Evolutionary conservation across 768 basidiomycete species (phyloP).

Genomic region (Phylloporus scabripes): DNA sequence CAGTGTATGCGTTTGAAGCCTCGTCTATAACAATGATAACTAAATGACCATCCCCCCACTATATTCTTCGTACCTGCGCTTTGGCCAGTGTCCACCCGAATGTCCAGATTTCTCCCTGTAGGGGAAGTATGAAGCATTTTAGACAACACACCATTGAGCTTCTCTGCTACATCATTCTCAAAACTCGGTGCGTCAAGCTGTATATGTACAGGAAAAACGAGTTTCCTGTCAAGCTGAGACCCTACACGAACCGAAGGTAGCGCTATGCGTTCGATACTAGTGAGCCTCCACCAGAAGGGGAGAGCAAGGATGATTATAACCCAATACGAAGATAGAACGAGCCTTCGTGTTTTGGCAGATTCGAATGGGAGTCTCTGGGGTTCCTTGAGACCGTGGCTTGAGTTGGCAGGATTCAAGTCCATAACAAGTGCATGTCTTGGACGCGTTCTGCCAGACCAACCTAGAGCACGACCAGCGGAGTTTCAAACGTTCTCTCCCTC

Average conservation of each 20-base stretch:
- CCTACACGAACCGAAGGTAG: conserved; percentile 60
- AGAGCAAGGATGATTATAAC: conserved; percentile 65
- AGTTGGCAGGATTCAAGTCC: conserved; percentile 15
- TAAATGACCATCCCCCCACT: neutral
- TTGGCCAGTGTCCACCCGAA: conserved; percentile 27
- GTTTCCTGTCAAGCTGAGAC: conserved; percentile 42
- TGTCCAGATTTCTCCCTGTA: conserved; percentile 42
- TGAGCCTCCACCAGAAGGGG: conserved; percentile 93
- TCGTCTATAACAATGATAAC: conserved; percentile 14
- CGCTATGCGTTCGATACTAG: conserved; percentile 78
- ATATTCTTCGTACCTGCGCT: conserved; percentile 32
- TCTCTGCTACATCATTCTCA: conserved; percentile 21
- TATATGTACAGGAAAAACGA: conserved; percentile 41
- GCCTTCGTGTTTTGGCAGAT: conserved; percentile 42
- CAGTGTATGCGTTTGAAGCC: conserved; percentile 16
- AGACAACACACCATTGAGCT: conserved; percentile 22
- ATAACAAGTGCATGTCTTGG: conserved; percentile 16
- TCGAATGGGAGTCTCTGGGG: conserved; percentile 53
- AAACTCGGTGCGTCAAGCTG: conserved; percentile 32
- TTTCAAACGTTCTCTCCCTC: conserved; percentile 28
- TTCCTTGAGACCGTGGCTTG: conserved; percentile 31
- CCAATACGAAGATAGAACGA: conserved; percentile 76
- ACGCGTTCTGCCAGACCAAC: conserved; percentile 7
- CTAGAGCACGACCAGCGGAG: conserved; percentile 24
- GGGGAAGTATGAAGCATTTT: conserved; percentile 13